Base-by-base conservation (phyloP, 208 protist species). In the Acanthamoeba castellanii region DNA sequence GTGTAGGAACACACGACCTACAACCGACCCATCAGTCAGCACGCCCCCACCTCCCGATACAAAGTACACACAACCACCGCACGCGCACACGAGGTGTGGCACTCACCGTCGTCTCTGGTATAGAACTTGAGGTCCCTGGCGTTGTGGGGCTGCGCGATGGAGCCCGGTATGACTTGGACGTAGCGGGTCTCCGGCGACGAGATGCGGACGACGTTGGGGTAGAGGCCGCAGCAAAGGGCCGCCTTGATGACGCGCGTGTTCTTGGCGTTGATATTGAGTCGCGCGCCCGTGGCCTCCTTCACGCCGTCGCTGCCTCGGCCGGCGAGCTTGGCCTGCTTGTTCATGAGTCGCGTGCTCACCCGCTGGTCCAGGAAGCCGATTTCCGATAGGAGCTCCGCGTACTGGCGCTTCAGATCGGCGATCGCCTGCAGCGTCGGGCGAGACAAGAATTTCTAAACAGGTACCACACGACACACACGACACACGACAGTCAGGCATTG, bases 191-290 rank as follows among this genome's bases (percentile, higher is more conserved):
- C 94, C 2, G 34, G 89, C 27, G 89, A 81, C 27, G 64, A 50
- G 45, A 95, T 84, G 25, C 78, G 50, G 20, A 98, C 98, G 20
- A 99, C 96, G 87, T 99, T 99, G n/a, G 98, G 98, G 96, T 99
- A 99, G 30, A 99, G 97, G 14, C 98, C 99, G n/a, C 98, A 98
- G 52, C 98, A 98, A 7, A 99, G 92, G 34, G 98, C 98, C 0
- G 98, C 98, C 32, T 98, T 96, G 85, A 99, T 97, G 87, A 98
- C 32, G 16, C 70, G 61, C 55, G 64, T 72, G 45, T 93, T 81
- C 27, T 81, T 30, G 20, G 89, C 16, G 89, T 93, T 93, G 59
- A 25, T 25, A n/a, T 93, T 93, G 47, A 72, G 55, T 34, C 45
- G 32, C 68, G 42, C 32, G 16, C 89, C 89, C 22, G 68, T 72